Evolutionary conservation across 148 eudicot species (phyloP).

Genomic region (Rhododendron simsii): DNA sequence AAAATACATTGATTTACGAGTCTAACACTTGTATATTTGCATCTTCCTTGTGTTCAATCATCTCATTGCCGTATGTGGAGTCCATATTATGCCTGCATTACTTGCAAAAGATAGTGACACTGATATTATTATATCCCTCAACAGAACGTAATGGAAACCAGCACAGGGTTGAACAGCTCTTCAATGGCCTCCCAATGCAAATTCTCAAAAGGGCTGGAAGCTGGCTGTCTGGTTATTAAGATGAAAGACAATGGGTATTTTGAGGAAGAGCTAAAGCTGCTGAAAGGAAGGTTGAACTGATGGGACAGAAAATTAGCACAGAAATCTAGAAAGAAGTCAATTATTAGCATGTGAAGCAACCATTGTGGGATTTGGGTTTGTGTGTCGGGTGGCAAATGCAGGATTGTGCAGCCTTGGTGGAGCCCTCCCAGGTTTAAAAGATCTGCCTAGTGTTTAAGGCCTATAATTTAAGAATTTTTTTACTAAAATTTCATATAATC

Average conservation of each 20-base stretch:
- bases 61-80: neutral
- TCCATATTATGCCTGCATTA: neutral
- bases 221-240: neutral
- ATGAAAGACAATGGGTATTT: neutral
- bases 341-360: slow-evolving; percentile 5
- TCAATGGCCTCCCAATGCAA: too few species aligned
- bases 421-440: neutral
- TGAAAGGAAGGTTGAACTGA: slow-evolving; percentile 6
- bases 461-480: too few species aligned
- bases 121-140: too few species aligned
- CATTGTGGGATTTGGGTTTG: neutral
- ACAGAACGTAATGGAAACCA: too few species aligned
- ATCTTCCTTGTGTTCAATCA: neutral
- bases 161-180: too few species aligned
- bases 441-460: too few species aligned
- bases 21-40: neutral
- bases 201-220: neutral
- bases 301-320: slow-evolving; percentile 4
- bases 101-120: neutral
- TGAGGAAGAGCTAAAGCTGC: neutral
- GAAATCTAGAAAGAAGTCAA: slow-evolving; percentile 2
- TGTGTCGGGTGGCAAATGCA: neutral
- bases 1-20: neutral
- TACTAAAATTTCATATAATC: too few species aligned
- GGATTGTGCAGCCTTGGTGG: neutral